Evolutionary conservation across 2,329 filamentous ascomycete species (phyloP), one percentile per base, ranked within the genome.

Genomic region (Curvularia sp.): DNA sequence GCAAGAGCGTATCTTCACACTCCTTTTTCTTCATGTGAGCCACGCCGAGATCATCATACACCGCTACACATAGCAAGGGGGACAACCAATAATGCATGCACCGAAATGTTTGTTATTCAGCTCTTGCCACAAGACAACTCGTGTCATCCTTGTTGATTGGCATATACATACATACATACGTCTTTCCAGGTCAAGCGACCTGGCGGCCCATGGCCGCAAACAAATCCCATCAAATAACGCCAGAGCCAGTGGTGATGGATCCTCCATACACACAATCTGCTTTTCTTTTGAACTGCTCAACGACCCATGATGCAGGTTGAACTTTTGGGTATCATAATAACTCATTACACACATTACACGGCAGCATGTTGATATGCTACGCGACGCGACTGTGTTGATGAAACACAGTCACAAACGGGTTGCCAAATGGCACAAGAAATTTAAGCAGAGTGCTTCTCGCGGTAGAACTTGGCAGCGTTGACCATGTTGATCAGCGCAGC

Each of bases 381-480:
- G 69, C 51, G 64, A 66, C 64, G 46, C 57, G 64, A 64, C 62
- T 61, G 62, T 63, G 64, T 71, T 74, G 72, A 73, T 75, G 69
- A 75, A 74, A 73, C 63, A 57, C 60, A 62, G 60, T 53, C 63
- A 60, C 53, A 53, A 55, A 46, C 28, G 13, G 49, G 47, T 57
- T 66, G 65, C 69, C 62, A 63, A 68, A 67, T 65, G 63, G 63
- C 63, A 66, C 49, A 60, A 49, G 55, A 64, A 64, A 64, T 65
- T 64, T 74, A 81, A 82, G 90, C 88, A 79, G 87, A 78, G 83
- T 96, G 90, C 87, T 97, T 93, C 81, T 89, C 82, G 79, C 95
- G 94, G 93, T 88, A 98, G 86, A 84, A 89, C 88, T 97, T 97
- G 85, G 95, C 94, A 58, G 95, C 95, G 80, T 94, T 93, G 82